Percentiles rank a stretch among this genome's conserved stretches.
These are phyloP conservation scores for Jackrogersella minutella DNA, from an alignment of 495 filamentous ascomycete genomes.

Conservation along the genomic window DNA sequence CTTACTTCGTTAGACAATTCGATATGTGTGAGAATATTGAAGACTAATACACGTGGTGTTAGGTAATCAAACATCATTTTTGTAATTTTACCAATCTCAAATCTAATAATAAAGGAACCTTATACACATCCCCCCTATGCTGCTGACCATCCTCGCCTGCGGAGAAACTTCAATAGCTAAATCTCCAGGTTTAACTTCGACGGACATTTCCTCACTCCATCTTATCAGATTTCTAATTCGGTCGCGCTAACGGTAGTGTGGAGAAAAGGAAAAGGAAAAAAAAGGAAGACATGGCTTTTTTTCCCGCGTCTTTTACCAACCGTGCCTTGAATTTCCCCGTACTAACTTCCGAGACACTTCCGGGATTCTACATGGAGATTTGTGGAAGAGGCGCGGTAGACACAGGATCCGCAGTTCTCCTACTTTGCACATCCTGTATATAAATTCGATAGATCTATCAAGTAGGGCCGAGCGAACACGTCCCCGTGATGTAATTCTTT, in stretches of 20 bases:
- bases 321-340: neutral
- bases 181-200: neutral
- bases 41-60: neutral
- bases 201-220: neutral
- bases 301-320: neutral
- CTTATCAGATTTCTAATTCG: neutral
- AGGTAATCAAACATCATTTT: neutral
- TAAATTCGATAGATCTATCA: no score
- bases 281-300: neutral
- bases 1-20: no score
- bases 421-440: no score
- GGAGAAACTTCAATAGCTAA: no score
- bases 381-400: neutral
- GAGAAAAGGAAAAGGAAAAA: neutral
- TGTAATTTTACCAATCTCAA: neutral
- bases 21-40: no score
- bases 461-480: no score
- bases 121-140: neutral
- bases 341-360: neutral
- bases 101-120: constrained; percentile 5
- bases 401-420: neutral
- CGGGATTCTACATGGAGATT: neutral
- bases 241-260: neutral
- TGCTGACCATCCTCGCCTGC: no score
- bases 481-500: no score